Evolutionary conservation across 352 stramenopile species (phyloP), one percentile per base, ranked within the genome.

Genomic region (Phytophthora ramorum): DNA sequence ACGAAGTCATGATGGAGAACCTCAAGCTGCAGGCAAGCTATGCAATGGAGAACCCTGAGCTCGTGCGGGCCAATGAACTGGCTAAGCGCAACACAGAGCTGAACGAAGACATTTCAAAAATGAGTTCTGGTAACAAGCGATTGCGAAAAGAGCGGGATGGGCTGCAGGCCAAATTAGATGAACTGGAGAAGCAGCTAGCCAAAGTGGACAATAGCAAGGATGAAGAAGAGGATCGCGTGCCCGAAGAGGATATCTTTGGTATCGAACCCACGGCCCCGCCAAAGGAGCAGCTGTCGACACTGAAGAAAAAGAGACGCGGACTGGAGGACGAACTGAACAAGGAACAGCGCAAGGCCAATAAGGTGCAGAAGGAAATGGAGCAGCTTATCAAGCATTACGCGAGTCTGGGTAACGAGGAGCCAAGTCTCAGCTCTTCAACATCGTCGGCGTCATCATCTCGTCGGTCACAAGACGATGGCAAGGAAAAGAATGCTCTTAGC

Each of bases 281-380:
- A 0, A 74, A 63, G 13, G 83, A 93, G 14, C 80, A 92, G 41
- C 52, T 95, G 2, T 74, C 74, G 1, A 75, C 72, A 50, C 30
- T 91, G 38, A 81, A 84, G 60, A 91, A 92, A 43, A 91, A 91
- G 48, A 78, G 82, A 35, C 77, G 81, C 20, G 82, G 79, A 26
- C 78, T 96, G 57, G 86, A 96, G 28, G 83, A 95, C 19, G 88
- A 96, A 38, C 56, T 96, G 17, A 68, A 73, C 38, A 95, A 95
- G 61, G 85, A 95, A 62, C 85, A 93, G 63, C 80, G 81, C 46
- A 94, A 93, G 53, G 75, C 85, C 26, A 66, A 71, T 16, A 82
- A 85, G 45, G 82, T 96, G 19, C 77, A 92, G 55, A 88, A 90
- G 41, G 88, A 96, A 54, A 93, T 94, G 83, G 83, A 92, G 41